Base-by-base conservation (phyloP, 768 basidiomycete genomes). In the Pisolithus orientalis region DNA sequence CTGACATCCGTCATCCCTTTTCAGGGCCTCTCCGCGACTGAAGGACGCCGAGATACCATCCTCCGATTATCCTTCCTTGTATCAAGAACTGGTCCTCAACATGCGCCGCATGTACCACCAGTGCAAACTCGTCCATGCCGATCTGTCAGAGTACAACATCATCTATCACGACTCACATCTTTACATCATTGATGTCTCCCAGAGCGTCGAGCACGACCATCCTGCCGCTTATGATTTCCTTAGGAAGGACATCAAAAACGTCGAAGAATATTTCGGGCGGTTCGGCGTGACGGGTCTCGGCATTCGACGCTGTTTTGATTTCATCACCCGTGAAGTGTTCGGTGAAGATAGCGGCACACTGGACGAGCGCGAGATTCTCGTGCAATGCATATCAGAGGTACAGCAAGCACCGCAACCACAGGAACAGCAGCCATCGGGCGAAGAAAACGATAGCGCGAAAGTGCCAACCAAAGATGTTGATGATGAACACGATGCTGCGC, bases 191-290 rank as follows among this genome's bases (percentile, higher is more conserved):
- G 96, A 99, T 67, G 96, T 99, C 53, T 96, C 94, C 1, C 96
- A 99, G 66, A 94, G 92, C 57, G 94, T 99, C 34, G 96, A 99
- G 62, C 94, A 97, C 64, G 95, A 98, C 68, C 96, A 99, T 61
- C 96, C 95, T 0, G 77, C 87, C 28, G 92, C 96, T 0, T 97
- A 94, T 65, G 95, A 99, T 68, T 99, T 99, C 71, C 77, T 99
- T 37, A 85, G 94, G 27, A 84, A 78, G 43, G 96, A 99, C 68
- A 80, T 99, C 47, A 84, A 83, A 59, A 98, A 99, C 65, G 76
- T 94, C 40, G 93, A 96, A 54, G 94, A 94, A 34, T 99, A 89
- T 68, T 99, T 97, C 66, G 77, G 79, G 5, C 75, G 83, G 57
- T 77, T 83, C 17, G 90, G 88, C 0, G 86, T 90, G 47, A 71